Evolutionary conservation across 177 flowering plant genomes (phyloP).

Genomic region (Vitis hybrid): DNA sequence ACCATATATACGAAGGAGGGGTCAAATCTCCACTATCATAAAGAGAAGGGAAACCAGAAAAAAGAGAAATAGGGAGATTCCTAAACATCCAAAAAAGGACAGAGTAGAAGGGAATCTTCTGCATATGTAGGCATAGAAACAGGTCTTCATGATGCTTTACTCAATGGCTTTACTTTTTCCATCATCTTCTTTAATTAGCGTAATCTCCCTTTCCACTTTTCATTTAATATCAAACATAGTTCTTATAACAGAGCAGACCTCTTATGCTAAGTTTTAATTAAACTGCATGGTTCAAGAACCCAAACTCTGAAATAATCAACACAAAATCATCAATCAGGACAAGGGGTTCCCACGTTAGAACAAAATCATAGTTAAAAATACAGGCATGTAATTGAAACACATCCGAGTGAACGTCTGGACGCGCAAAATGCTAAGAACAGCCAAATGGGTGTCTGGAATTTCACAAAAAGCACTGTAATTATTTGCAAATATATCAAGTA

Average conservation of each 20-base stretch:
- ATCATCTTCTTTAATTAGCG: constrained; percentile 14
- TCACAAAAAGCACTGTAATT: constrained; percentile 5
- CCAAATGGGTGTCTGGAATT: constrained; percentile 10
- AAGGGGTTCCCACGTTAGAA: not conserved
- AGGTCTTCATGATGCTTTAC: constrained; percentile 24
- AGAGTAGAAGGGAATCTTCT: constrained; percentile 14
- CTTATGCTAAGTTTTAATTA: not conserved
- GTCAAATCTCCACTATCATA: constrained; percentile 34
- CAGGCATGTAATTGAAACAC: not conserved
- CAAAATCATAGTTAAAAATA: not conserved
- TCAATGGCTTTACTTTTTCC: constrained; percentile 17
- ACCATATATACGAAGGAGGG: constrained; percentile 3
- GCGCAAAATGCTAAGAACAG: constrained; percentile 1
- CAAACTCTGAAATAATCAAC: no score
- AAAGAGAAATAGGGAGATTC: constrained; percentile 17
- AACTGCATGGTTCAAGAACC: no score
- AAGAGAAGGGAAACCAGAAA: constrained; percentile 21
- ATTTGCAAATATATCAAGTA: not conserved
- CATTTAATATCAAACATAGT: not conserved
- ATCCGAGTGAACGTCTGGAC: not conserved
- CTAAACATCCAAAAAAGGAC: constrained; percentile 13
- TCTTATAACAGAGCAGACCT: constrained; percentile 4
- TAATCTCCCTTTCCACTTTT: constrained; percentile 22
- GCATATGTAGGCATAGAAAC: constrained; percentile 11
- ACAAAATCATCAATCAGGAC: no score